These are phyloP conservation scores for Tanozyma kutaoensis DNA, from an alignment of 805 yeast species.

Conservation along the genomic window DNA sequence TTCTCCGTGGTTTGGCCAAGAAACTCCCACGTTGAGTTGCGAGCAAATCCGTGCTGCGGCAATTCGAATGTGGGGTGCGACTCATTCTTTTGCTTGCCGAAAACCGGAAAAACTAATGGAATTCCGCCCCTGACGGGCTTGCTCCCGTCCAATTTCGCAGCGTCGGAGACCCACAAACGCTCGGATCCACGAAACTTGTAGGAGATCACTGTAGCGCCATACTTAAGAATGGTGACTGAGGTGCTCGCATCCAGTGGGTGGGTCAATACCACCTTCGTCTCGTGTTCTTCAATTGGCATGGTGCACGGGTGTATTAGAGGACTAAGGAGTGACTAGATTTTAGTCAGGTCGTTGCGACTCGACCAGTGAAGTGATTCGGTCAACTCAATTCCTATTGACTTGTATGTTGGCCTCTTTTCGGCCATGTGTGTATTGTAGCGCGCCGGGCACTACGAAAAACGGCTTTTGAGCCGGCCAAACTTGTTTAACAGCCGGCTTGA, in stretches of 20 bases:
- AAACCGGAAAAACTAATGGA: slow-evolving; percentile 90
- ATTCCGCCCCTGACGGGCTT: slow-evolving; percentile 96
- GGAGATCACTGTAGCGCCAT: slow-evolving; percentile 80
- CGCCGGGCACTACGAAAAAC: no score
- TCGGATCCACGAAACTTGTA: slow-evolving; percentile 65
- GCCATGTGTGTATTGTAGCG: no score
- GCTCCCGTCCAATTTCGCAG: slow-evolving; percentile 80
- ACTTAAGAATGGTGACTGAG: slow-evolving; percentile 56
- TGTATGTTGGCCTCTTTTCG: no score
- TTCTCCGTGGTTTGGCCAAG: slow-evolving; percentile 65
- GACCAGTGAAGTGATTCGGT: no score
- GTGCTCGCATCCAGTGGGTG: slow-evolving; percentile 40
- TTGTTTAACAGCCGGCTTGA: no score
- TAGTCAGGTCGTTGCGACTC: no score
- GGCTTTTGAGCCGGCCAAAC: no score
- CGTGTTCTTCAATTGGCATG: no score
- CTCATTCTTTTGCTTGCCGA: slow-evolving; percentile 54
- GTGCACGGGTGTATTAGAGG: no score
- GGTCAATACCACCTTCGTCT: no score
- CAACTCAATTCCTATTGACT: no score
- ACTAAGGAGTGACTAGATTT: no score
- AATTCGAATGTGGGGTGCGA: slow-evolving; percentile 44
- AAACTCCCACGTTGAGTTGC: slow-evolving; percentile 87
- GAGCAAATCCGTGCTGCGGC: slow-evolving; percentile 96
- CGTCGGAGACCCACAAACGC: slow-evolving; percentile 70